Evolutionary conservation across 345 rosid genomes (phyloP), one percentile per base, ranked within the genome.

Genomic region (Populus deltoides): DNA sequence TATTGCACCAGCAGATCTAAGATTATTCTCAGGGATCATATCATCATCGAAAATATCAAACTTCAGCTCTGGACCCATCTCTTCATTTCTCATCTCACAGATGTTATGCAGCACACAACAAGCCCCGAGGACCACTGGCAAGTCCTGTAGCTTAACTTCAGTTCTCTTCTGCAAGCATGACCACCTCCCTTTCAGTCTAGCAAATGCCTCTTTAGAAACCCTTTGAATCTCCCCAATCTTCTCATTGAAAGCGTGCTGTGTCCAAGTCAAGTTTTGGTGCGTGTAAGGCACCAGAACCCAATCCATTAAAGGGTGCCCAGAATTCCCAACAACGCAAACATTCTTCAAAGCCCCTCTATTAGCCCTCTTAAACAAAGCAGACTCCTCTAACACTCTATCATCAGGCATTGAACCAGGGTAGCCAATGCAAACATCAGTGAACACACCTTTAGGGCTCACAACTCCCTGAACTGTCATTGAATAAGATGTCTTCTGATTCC

Each of bases 381-480:
- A 93, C 49, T 87, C 90, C 77, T 90, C 93, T 8, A 93, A 83
- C 71, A 93, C 91, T 69, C 82, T 87, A n/a, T 93, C 97, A 41
- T 93, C 96, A 3, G 89, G 81, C 83, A 91, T 86, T 5, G 98
- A 93, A 0, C 98, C 98, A 0, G 98, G 97, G 91, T 89, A 89
- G 2, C 98, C 98, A 75, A 93, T 91, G 79, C 94, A 91, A 0
- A 90, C 89, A 65, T 93, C 98, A 33, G 90, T 89, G 90, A 93
- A 93, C 31, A 87, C 86, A 6, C 97, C 97, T 17, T 73, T 83
- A 1, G 89, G 80, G 81, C 91, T 90, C 45, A 93, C 94, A 0
- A 93, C 96, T 74, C 97, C 97, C 73, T 93, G 97, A 0, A 93
- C 89, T 0, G 97, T 90, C 3, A 93, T 88, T 15, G 96, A 93